phyloP scores from a whole-genome alignment of 2,329 filamentous ascomycete genomes.

The Fusarium verticillioides region DNA sequence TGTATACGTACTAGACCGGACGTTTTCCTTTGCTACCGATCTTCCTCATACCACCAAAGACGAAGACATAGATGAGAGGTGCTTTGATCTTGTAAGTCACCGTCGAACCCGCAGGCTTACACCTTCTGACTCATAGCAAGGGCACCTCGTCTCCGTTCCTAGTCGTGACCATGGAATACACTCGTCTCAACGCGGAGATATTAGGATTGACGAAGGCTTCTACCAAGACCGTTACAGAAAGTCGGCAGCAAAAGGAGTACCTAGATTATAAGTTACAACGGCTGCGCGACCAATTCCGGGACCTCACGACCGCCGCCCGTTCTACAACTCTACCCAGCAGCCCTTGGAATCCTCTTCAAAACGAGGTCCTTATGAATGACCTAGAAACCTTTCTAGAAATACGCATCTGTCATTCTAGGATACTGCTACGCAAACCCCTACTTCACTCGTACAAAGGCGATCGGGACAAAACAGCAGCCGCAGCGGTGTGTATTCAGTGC shows the following conservation, averaged over 20 bases:
- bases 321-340: accelerated
- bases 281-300: background rate
- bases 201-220: background rate
- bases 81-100: background rate
- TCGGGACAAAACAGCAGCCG: background rate
- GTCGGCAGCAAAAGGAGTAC: background rate
- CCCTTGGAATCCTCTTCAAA: background rate
- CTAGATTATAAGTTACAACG: background rate
- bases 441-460: background rate
- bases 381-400: background rate
- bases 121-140: background rate
- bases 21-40: background rate
- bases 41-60: background rate
- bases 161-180: background rate
- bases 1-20: background rate
- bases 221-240: background rate
- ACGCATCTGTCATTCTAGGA: background rate
- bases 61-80: background rate
- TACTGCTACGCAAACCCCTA: background rate
- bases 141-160: background rate
- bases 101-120: accelerated
- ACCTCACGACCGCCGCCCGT: background rate
- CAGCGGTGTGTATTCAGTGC: background rate
- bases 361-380: background rate
- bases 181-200: background rate